phyloP scores from a whole-genome alignment of 2,329 filamentous ascomycete species.

The Seiridium cupressi region DNA sequence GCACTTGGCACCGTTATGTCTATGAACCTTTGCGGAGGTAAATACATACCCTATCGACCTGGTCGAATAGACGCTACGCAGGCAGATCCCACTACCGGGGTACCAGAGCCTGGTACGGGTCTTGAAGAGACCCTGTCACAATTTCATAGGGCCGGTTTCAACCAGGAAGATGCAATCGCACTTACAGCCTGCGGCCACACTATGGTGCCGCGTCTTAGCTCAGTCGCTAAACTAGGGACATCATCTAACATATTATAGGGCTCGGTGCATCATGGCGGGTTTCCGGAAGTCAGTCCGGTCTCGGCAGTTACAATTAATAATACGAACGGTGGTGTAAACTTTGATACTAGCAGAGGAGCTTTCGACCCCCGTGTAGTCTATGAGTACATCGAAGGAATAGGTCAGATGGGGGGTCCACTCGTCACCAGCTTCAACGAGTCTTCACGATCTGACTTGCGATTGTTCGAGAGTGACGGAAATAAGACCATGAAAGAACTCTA shows the following conservation, averaged over 20 bases:
- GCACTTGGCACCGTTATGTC: slow-evolving; percentile 27
- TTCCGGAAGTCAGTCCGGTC: slow-evolving; percentile 19
- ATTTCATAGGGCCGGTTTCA: slow-evolving; percentile 22
- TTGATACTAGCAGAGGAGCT: slow-evolving; percentile 18
- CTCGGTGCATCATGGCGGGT: slow-evolving; percentile 25
- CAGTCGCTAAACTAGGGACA: background rate
- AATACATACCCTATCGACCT: slow-evolving; percentile 22
- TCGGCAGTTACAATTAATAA: slow-evolving; percentile 19
- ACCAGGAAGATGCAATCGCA: slow-evolving; percentile 21
- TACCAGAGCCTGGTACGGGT: slow-evolving; percentile 21
- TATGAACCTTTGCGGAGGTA: slow-evolving; percentile 23
- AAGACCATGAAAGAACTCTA: slow-evolving; percentile 24
- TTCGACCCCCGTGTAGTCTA: slow-evolving; percentile 22
- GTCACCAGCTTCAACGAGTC: slow-evolving; percentile 24
- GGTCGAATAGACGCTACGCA: slow-evolving; percentile 23
- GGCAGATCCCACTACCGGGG: slow-evolving; percentile 23
- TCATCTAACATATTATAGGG: slow-evolving; percentile 9
- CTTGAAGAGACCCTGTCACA: slow-evolving; percentile 22
- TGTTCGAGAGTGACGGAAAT: slow-evolving; percentile 26
- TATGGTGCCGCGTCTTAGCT: slow-evolving; percentile 1
- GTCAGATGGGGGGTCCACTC: slow-evolving; percentile 19
- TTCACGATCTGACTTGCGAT: slow-evolving; percentile 23
- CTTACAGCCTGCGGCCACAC: slow-evolving; percentile 26
- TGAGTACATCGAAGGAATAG: slow-evolving; percentile 23
- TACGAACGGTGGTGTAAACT: slow-evolving; percentile 21